A percentile compares a stretch with the other conserved stretches of the same genome.
Conservation (phyloP, 1,284 basidiomycete species). For the Marasmius fiardii region DNA sequence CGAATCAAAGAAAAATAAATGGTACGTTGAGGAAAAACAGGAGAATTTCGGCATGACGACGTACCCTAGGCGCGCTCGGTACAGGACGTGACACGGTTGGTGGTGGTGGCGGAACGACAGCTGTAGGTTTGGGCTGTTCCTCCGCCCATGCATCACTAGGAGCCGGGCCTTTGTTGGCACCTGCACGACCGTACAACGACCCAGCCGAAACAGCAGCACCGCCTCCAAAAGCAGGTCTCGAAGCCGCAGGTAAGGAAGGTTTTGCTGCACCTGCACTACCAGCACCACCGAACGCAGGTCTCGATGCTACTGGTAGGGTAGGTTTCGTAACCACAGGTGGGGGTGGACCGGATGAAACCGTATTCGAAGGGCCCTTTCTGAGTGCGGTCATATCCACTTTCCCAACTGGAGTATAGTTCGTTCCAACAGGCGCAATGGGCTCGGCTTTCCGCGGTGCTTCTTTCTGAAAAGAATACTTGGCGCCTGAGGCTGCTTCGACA, state of each 20-base stretch:
- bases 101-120: conserved; percentile 33
- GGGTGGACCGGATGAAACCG: not conserved
- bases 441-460: conserved; percentile 61
- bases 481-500: conserved; percentile 89
- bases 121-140: conserved; percentile 31
- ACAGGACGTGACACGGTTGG: conserved; percentile 49
- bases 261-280: conserved; percentile 25
- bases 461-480: conserved; percentile 82
- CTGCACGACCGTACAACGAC: conserved; percentile 38
- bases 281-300: no score
- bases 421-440: conserved; percentile 72
- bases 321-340: not conserved
- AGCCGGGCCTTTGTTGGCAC: conserved; percentile 30
- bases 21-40: conserved; percentile 30
- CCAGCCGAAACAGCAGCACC: conserved; percentile 28
- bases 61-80: conserved; percentile 37
- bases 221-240: conserved; percentile 44
- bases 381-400: conserved; percentile 65
- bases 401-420: conserved; percentile 69
- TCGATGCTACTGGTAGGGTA: conserved; percentile 29
- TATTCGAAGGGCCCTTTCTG: conserved; percentile 29
- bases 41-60: conserved; percentile 14
- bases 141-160: conserved; percentile 60
- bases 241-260: conserved; percentile 33
- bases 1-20: conserved; percentile 21